Evolutionary conservation across 768 basidiomycete species (phyloP), one percentile per base, ranked within the genome.

Genomic region (Nidularia pulvinata): DNA sequence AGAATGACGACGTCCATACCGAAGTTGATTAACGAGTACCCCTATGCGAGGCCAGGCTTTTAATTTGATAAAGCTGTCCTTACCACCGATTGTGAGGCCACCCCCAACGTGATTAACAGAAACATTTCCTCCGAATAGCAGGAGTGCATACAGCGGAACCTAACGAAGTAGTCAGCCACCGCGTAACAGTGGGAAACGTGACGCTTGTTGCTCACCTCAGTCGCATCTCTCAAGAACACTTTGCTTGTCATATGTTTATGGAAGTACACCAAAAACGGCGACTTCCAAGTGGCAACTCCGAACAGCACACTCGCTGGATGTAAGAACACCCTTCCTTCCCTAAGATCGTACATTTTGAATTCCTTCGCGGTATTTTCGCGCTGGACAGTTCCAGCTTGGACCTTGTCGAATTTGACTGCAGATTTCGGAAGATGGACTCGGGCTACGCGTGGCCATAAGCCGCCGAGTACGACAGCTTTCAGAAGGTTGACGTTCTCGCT

Each of bases 1-100:
- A 46, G 30, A 5, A 22, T 36, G 25, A 25, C 25, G 25, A 2
- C 13, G 33, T 19, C 22, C 76, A 56, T 64, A 90, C 91, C 91
- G 78, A 9, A 95, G 70, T 58, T 94, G 91, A 62, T 94, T 94
- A 42, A 93, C 89, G 32, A 97, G 78, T 9, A 94, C 85, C 1
- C 93, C 94, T 48, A 96, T 95, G 7, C 93, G 81, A n/a, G 95
- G 90, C 83, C 88, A 91, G 0, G 93, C 91, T 52, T 79, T 83
- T 56, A 96, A 65, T 61, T 81, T 86, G 54, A 97, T 70, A 5
- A 59, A 64, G 25, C 73, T 72, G 22, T 81, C 79, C 45, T 78
- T 81, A 13, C 70, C 78, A 6, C 82, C 82, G 33, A 91, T 68
- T 4, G 79, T 82, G 42, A 95, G 66, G 0, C 89, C 91, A n/a